Conservation (phyloP, 2,329 filamentous ascomycete genomes). For the Madurella mycetomatis region DNA sequence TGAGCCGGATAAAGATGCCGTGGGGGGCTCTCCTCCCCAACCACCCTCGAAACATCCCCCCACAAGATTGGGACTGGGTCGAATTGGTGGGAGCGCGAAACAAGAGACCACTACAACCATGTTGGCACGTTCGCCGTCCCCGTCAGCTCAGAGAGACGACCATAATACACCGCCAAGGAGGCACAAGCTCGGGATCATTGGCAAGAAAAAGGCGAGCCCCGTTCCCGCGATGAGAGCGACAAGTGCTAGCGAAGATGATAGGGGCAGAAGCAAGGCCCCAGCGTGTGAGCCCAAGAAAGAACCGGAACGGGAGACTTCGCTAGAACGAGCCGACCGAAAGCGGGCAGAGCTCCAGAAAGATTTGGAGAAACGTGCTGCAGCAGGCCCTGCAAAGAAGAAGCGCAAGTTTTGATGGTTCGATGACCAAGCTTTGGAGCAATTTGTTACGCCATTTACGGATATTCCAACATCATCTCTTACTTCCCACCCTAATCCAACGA, state of each 20-base stretch:
- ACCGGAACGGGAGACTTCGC: constrained; percentile 38
- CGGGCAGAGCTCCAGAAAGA: constrained; percentile 49
- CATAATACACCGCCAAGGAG: constrained; percentile 10
- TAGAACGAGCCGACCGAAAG: constrained; percentile 46
- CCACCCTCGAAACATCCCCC: constrained; percentile 25
- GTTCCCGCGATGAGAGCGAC: constrained; percentile 1
- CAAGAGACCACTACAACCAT: constrained; percentile 24
- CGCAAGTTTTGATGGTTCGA: constrained; percentile 43
- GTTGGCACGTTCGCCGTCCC: constrained; percentile 17
- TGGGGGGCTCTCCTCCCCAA: constrained; percentile 14
- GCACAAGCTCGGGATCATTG: constrained; percentile 27
- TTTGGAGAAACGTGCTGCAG: constrained; percentile 45
- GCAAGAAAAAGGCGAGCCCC: constrained; percentile 17
- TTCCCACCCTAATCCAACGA: not conserved
- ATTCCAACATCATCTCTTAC: not conserved
- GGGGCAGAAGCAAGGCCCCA: constrained; percentile 25
- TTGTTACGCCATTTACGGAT: not conserved
- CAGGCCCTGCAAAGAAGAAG: constrained; percentile 52
- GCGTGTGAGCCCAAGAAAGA: constrained; percentile 16
- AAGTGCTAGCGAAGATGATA: constrained; percentile 15
- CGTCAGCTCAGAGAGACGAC: not conserved
- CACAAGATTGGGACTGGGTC: constrained; percentile 36
- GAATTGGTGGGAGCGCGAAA: constrained; percentile 34
- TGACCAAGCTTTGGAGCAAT: not conserved
- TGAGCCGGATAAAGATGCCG: constrained; percentile 24